A percentile compares a stretch with the other conserved stretches of the same genome.
These are phyloP conservation scores for Xylariaceae sp. DNA, from an alignment of 2,329 filamentous ascomycete species.

Conservation along the genomic window DNA sequence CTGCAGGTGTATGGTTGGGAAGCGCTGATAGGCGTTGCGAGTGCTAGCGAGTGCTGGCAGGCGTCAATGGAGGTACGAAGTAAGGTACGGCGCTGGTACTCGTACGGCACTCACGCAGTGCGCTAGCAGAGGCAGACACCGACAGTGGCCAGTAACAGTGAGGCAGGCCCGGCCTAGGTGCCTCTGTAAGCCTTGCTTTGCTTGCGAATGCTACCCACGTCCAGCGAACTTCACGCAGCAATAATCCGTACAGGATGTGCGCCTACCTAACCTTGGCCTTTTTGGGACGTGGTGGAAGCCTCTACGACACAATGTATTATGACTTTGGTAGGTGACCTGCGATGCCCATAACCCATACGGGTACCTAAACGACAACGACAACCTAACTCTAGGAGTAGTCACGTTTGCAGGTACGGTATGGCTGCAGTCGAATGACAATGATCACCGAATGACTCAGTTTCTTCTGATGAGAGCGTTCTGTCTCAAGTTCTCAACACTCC, in stretches of 20 bases:
- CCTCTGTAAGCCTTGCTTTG: background rate
- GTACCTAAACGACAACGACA: background rate
- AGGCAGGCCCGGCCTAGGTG: background rate
- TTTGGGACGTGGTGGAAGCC: background rate
- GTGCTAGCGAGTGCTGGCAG: too few species aligned
- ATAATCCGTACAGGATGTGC: too few species aligned
- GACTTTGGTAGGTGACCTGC: too few species aligned
- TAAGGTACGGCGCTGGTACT: background rate
- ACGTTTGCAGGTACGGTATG: background rate
- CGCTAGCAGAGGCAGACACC: background rate
- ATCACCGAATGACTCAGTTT: slow-evolving; percentile 33
- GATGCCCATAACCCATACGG: too few species aligned
- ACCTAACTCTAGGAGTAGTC: background rate
- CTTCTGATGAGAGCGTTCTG: slow-evolving; percentile 9
- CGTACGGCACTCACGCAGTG: background rate
- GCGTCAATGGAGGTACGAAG: background rate
- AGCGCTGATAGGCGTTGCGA: background rate
- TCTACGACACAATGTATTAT: too few species aligned
- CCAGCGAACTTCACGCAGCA: background rate
- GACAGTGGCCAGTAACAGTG: too few species aligned
- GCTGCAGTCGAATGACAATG: slow-evolving; percentile 25
- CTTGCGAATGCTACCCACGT: background rate
- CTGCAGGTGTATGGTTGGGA: slow-evolving; percentile 15
- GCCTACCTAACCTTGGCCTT: background rate
- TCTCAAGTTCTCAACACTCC: background rate